Percentiles rank a stretch among this genome's conserved stretches.
These are phyloP conservation scores for Vitis vinifera DNA, from an alignment of 164 flowering plant genomes.

Conservation along the genomic window DNA sequence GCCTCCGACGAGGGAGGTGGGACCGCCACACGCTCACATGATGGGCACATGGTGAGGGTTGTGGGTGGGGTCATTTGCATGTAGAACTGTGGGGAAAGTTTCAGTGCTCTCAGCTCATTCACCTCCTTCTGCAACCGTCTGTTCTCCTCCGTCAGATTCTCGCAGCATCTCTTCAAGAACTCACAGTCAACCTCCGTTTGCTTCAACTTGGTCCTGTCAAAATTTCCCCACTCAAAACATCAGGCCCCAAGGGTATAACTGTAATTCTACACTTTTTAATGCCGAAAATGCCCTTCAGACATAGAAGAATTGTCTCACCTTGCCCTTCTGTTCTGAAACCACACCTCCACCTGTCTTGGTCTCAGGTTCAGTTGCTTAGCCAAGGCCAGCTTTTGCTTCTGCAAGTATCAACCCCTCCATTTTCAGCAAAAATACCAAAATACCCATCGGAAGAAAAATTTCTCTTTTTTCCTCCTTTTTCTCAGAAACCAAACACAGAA, in stretches of 20 bases:
- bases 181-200: conserved; percentile 91
- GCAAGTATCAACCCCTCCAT: conserved; percentile 12
- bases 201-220: conserved; percentile 76
- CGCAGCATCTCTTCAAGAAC: conserved; percentile 75
- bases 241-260: background rate
- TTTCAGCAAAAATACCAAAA: conserved; percentile 11
- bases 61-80: conserved; percentile 84
- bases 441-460: background rate
- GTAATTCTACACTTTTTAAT: background rate
- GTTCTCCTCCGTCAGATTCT: conserved; percentile 77
- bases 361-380: conserved; percentile 71
- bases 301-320: conserved; percentile 38
- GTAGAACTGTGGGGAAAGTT: conserved; percentile 76
- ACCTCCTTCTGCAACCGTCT: conserved; percentile 77
- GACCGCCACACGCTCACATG: conserved; percentile 75
- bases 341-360: conserved; percentile 82
- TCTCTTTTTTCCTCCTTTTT: background rate
- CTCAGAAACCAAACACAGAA: conserved; percentile 1
- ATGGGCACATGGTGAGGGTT: conserved; percentile 88
- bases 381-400: conserved; percentile 85
- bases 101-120: conserved; percentile 74
- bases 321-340: conserved; percentile 92
- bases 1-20: conserved; percentile 23
- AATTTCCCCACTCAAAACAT: background rate
- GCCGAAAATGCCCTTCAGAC: conserved; percentile 11